Conservation (phyloP, 192 early-diverging fungal genomes). For the Funneliformis mosseae region DNA sequence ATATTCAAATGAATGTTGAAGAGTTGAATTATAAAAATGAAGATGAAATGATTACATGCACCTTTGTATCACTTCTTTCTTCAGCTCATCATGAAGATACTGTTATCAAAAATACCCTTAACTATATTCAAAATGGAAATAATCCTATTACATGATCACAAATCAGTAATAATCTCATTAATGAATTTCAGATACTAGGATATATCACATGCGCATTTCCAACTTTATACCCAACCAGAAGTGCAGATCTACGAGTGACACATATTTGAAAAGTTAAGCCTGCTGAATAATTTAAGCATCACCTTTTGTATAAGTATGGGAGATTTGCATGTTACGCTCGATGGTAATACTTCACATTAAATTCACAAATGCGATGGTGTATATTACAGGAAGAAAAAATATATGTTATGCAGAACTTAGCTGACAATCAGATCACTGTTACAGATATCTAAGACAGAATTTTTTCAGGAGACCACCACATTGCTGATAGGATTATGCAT, state of each 20-base stretch:
- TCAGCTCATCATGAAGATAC: background rate
- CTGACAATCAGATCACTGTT: background rate
- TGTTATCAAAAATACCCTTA: slow-evolving; percentile 9
- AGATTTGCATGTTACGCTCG: background rate
- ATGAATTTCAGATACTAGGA: background rate
- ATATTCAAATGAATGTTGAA: background rate
- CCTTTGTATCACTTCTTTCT: background rate
- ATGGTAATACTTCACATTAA: background rate
- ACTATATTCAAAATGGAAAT: background rate
- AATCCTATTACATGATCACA: background rate
- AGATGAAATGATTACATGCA: background rate
- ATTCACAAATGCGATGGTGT: background rate
- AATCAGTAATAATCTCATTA: background rate
- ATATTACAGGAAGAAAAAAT: background rate
- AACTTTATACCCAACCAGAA: background rate
- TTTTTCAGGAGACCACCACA: background rate
- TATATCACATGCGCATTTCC: background rate
- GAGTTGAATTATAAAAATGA: background rate
- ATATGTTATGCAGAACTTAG: background rate
- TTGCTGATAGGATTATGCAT: background rate
- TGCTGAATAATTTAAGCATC: too few relatives aligned
- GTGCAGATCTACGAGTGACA: background rate
- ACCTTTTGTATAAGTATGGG: too few relatives aligned
- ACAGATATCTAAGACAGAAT: background rate
- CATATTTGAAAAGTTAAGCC: background rate